Evolutionary conservation across 495 filamentous ascomycete species (phyloP).

Genomic region (Xylaria cubensis): DNA sequence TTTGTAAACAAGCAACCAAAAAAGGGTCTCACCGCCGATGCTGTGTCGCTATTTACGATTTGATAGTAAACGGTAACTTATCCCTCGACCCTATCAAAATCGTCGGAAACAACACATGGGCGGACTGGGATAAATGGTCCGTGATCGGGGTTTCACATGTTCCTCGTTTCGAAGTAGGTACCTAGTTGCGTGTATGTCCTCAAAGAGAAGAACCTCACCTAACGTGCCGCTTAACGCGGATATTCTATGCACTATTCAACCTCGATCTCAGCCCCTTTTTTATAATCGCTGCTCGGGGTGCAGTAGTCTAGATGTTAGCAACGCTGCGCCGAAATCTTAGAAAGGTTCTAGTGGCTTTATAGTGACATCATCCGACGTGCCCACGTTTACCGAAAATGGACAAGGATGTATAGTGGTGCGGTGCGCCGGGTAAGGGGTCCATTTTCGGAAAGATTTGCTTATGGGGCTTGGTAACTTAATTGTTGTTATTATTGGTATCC

Average conservation of each 20-base stretch:
- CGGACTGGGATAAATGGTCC: background rate
- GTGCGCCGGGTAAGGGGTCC: background rate
- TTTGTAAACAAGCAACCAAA: background rate
- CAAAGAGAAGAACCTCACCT: background rate
- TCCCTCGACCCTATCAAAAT: conserved; percentile 10
- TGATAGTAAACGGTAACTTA: background rate
- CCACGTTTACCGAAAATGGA: background rate
- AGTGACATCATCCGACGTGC: conserved; percentile 4
- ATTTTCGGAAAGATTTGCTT: conserved; percentile 9
- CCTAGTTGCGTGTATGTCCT: background rate
- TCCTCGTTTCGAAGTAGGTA: background rate
- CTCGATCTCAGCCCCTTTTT: background rate
- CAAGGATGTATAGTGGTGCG: background rate
- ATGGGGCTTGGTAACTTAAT: background rate
- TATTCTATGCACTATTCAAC: background rate
- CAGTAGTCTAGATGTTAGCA: background rate
- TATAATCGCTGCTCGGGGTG: background rate
- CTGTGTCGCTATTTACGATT: conserved; percentile 8
- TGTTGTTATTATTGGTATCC: background rate
- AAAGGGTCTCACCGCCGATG: background rate
- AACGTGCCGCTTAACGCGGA: conserved; percentile 10
- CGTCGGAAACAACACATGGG: conserved; percentile 21
- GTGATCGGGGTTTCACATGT: conserved; percentile 6
- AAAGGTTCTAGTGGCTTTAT: conserved; percentile 1
- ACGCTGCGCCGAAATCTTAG: background rate